Conservation (phyloP, 768 basidiomycete genomes). For the Asterophora parasitica region DNA sequence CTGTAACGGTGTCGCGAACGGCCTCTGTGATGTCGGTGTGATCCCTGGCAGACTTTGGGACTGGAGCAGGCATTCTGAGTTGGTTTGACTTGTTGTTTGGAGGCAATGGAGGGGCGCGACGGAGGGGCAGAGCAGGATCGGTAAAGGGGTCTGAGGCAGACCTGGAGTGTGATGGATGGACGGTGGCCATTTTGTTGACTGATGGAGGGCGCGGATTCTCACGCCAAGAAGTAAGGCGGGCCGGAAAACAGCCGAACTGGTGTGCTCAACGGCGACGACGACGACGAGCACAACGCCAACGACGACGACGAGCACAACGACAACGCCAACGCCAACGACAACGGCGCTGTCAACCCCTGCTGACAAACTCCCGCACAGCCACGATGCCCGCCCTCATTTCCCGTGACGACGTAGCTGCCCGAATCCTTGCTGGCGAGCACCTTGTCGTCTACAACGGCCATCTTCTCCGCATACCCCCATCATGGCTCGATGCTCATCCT, state of each 20-base stretch:
- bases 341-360: background rate
- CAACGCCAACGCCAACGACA: background rate
- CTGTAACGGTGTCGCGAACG: conserved; percentile 63
- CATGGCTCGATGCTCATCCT: conserved; percentile 86
- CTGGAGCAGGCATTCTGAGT: conserved; percentile 27
- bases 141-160: conserved; percentile 52
- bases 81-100: conserved; percentile 26
- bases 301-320: background rate
- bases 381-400: background rate
- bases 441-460: conserved; percentile 70
- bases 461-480: conserved; percentile 59
- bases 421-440: conserved; percentile 70
- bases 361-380: conserved; percentile 4
- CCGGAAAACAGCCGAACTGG: too few species aligned
- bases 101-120: conserved; percentile 31
- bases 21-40: conserved; percentile 54
- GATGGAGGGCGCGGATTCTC: conserved; percentile 18
- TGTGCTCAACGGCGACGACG: conserved; percentile 1
- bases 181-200: conserved; percentile 29
- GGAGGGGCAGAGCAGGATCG: conserved; percentile 27
- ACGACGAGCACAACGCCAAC: background rate
- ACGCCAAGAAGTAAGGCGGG: too few species aligned
- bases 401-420: conserved; percentile 51
- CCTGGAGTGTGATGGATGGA: conserved; percentile 29
- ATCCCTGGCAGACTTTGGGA: conserved; percentile 23